Percentiles rank a stretch among this genome's conserved stretches.
These are phyloP conservation scores for Chenopodium album DNA, from an alignment of 148 eudicot genomes.

Conservation along the genomic window DNA sequence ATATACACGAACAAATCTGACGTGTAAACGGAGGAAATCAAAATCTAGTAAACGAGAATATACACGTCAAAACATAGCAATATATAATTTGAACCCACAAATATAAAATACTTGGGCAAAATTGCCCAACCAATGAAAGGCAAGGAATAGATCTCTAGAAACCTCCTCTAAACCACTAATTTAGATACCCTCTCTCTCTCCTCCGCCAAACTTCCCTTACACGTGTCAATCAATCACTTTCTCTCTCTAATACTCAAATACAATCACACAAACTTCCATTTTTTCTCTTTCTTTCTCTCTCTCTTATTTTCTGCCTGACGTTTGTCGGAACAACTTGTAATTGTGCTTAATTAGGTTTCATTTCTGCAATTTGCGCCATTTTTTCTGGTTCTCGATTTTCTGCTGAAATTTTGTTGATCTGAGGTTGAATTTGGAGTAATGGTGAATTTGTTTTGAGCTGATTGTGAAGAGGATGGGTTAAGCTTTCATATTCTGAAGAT, in stretches of 20 bases:
- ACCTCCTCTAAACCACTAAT: not conserved
- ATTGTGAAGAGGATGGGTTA: slow-evolving; percentile 29
- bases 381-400: not conserved
- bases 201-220: not conserved
- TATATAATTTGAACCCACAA: too few species aligned
- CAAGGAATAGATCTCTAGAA: slow-evolving; percentile 13
- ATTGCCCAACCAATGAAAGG: slow-evolving; percentile 7
- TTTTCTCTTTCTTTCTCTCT: not conserved
- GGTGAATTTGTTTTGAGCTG: too few species aligned
- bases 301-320: not conserved
- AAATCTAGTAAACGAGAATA: too few species aligned
- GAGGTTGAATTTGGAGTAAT: not conserved
- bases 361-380: not conserved
- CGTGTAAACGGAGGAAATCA: too few species aligned
- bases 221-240: slow-evolving; percentile 19
- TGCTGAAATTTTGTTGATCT: not conserved
- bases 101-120: too few species aligned
- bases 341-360: too few species aligned
- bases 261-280: not conserved
- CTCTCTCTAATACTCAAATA: not conserved
- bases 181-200: slow-evolving; percentile 12
- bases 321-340: not conserved
- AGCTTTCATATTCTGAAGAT: slow-evolving; percentile 34
- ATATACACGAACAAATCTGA: too few species aligned
- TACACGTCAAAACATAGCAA: too few species aligned